Conservation (phyloP, 179 eudicot genomes). For the Actinidia polygama region DNA sequence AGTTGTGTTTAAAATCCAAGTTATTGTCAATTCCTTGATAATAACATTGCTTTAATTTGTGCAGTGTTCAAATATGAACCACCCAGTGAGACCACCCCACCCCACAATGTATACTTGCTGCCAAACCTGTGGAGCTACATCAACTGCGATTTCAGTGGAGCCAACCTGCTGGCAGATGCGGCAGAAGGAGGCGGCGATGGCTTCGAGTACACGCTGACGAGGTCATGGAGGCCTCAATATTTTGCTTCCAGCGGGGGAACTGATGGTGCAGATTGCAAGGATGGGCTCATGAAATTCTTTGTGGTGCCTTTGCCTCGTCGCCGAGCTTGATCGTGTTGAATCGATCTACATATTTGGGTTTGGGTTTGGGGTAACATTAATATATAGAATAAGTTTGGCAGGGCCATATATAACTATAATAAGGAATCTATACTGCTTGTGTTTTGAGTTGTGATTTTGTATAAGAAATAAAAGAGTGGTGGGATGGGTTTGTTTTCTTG, state of each 20-base stretch:
- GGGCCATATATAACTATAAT: too few species aligned
- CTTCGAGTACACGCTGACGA: conserved; percentile 3
- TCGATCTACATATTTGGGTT: too few species aligned
- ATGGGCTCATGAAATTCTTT: conserved; percentile 25
- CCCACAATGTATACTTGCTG: conserved; percentile 25
- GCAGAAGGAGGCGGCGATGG: conserved; percentile 26
- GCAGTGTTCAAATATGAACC: conserved; percentile 21
- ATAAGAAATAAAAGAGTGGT: too few species aligned
- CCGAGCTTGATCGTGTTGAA: too few species aligned
- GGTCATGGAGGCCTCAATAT: conserved; percentile 17
- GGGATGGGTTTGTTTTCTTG: too few species aligned
- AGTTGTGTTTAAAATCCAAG: too few species aligned
- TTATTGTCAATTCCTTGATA: too few species aligned
- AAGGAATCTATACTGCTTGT: too few species aligned
- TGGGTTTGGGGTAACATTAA: too few species aligned
- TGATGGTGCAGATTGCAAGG: conserved; percentile 13
- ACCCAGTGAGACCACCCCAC: neutral
- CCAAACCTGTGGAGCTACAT: conserved; percentile 23
- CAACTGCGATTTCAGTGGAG: conserved; percentile 23
- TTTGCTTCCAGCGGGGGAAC: conserved; percentile 18
- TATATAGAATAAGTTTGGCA: too few species aligned
- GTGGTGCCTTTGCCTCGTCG: conserved; percentile 22
- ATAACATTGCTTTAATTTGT: neutral
- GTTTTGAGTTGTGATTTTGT: too few species aligned
- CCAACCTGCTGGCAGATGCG: conserved; percentile 13